phyloP scores from a whole-genome alignment of 495 filamentous ascomycete species.

The Penicillium paradoxum region DNA sequence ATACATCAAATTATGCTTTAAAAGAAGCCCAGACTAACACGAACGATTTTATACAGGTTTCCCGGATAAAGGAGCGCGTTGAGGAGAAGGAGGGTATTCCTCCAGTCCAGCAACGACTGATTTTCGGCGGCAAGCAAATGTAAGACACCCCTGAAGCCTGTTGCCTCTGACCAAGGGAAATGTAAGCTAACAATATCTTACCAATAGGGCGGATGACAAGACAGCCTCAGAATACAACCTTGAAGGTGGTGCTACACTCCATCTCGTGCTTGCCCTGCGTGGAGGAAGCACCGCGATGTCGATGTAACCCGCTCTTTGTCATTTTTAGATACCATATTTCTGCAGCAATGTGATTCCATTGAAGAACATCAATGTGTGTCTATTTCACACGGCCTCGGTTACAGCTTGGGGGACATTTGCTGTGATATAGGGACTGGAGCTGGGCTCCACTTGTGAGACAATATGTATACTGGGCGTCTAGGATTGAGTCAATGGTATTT shows the following conservation, averaged over 20 bases:
- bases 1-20: neutral
- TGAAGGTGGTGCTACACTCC: slow-evolving; percentile 87
- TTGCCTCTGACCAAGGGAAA: neutral
- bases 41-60: slow-evolving; percentile 52
- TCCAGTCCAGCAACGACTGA: slow-evolving; percentile 92
- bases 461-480: slow-evolving; percentile 1
- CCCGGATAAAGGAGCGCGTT: slow-evolving; percentile 94
- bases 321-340: slow-evolving; percentile 24
- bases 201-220: slow-evolving; percentile 80
- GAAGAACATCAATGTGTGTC: neutral
- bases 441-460: neutral
- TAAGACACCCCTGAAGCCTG: slow-evolving; percentile 35
- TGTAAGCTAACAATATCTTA: neutral
- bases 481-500: neutral
- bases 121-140: slow-evolving; percentile 98
- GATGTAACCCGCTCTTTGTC: slow-evolving; percentile 12
- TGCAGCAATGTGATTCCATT: slow-evolving; percentile 16
- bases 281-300: slow-evolving; percentile 50
- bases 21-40: neutral
- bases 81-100: slow-evolving; percentile 99
- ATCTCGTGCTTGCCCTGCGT: slow-evolving; percentile 89
- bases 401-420: neutral
- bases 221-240: slow-evolving; percentile 80
- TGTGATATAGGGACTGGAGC: neutral
- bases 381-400: neutral